Base-by-base conservation (phyloP, 257 asterid genomes). In the Buddleja alternifolia region DNA sequence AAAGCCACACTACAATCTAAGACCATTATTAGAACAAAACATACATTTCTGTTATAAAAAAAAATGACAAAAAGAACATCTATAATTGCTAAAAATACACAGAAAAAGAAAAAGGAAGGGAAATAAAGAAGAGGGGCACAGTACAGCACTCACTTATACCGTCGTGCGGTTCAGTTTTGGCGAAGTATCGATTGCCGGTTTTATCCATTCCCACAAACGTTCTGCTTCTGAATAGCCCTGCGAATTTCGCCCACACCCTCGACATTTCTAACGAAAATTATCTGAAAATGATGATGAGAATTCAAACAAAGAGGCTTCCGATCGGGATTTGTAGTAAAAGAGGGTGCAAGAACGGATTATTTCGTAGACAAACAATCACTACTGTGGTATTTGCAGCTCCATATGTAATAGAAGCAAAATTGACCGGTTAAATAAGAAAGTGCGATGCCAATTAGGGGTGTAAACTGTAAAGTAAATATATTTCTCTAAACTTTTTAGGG, bases 121-220 rank as follows among this genome's bases (percentile, higher is more conserved):
- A 15, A 56, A n/a, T n/a, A n/a, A 14, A 8, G 15, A 34, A 46
- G 46, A 50, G 59, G 52, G 60, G 62, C n/a, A n/a, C n/a, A n/a
- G 72, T 67, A n/a, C n/a, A n/a, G n/a, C 82, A 84, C 92, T 86
- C 83, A 93, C 99, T 79, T 68, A 75, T 47, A 67, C 97, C 97
- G 75, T 94, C 99, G 69, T 87, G 66, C 77, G 79, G 81, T 64
- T 87, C 95, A 11, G 67, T 82, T 69, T 84, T 80, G 50, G 85
- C 63, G 70, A 89, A 91, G 80, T 94, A 94, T 9, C 86, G 87
- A 81, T 94, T 94, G 61, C 99, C 97, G 9, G 78, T 46, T 84
- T 84, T 94, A 74, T 94, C 99, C 51, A 80, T 57, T 34, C 99
- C 99, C 39, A 76, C 75, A 11, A 78, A 69, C 14, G 80, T 63